A percentile compares a stretch with the other conserved stretches of the same genome.
These are phyloP conservation scores for Rubia tinctorum DNA, from an alignment of 305 asterid species.

Conservation along the genomic window DNA sequence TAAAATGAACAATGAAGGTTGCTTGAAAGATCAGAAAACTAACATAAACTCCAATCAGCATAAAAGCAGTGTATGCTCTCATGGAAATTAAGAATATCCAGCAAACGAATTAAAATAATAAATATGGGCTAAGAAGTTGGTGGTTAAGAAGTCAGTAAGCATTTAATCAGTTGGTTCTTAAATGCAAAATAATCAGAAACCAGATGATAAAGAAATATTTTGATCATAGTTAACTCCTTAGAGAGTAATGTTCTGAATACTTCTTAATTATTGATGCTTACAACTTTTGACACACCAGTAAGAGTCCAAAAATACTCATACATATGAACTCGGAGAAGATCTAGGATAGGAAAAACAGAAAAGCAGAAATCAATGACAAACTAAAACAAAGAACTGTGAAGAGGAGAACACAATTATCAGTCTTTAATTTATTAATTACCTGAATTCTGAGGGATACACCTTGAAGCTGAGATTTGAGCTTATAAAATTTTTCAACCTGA, in stretches of 20 bases:
- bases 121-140: not conserved
- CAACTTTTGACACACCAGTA: not conserved
- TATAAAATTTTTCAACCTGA: conserved; percentile 83
- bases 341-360: not conserved
- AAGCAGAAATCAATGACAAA: too few species aligned
- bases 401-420: not conserved
- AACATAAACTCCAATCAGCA: too few species aligned
- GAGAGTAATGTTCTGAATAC: too few species aligned
- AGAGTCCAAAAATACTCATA: not conserved
- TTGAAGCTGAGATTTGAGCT: conserved; percentile 98
- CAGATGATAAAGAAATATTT: not conserved
- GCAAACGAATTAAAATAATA: too few species aligned
- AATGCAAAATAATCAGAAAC: not conserved
- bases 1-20: conserved; percentile 10
- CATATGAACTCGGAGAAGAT: not conserved
- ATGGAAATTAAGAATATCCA: too few species aligned
- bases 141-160: not conserved
- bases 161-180: not conserved
- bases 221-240: too few species aligned
- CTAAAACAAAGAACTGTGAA: not conserved
- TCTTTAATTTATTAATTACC: conserved; percentile 31
- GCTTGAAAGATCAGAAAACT: too few species aligned
- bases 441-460: conserved; percentile 98
- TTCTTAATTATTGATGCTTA: too few species aligned
- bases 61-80: too few species aligned